phyloP scores from a whole-genome alignment of 2,329 filamentous ascomycete species.

The Cladosporium sp. region DNA sequence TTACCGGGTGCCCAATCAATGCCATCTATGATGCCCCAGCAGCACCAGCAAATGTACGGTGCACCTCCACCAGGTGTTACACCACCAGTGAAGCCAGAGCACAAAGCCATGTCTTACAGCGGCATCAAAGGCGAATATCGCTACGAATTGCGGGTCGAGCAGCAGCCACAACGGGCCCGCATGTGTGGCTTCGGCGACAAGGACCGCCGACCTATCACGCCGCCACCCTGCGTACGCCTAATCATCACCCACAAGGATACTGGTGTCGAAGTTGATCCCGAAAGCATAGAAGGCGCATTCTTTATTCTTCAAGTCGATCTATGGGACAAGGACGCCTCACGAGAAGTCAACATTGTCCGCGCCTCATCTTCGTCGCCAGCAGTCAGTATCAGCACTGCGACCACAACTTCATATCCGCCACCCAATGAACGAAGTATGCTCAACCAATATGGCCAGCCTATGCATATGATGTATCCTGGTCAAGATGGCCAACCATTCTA shows the following conservation, averaged over 20 bases:
- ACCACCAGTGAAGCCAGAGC: conserved; percentile 22
- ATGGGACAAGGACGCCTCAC: conserved; percentile 61
- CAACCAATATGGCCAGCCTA: conserved; percentile 20
- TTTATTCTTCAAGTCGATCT: conserved; percentile 70
- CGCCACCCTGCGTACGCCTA: conserved; percentile 85
- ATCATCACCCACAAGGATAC: conserved; percentile 73
- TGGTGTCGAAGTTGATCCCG: conserved; percentile 77
- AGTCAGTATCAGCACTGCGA: conserved; percentile 74
- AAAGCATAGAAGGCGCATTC: conserved; percentile 67
- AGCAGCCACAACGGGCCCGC: conserved; percentile 87
- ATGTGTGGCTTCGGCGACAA: conserved; percentile 99
- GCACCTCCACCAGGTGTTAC: conserved; percentile 18
- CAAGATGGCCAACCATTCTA: conserved; percentile 27
- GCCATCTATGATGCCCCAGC: conserved; percentile 21
- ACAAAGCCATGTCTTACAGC: conserved; percentile 23
- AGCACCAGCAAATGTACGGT: conserved; percentile 5
- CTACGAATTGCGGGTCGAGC: conserved; percentile 60
- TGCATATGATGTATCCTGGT: conserved; percentile 23
- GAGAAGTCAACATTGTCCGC: conserved; percentile 68
- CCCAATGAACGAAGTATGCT: conserved; percentile 38
- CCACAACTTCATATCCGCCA: conserved; percentile 72
- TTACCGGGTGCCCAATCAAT: conserved; percentile 12
- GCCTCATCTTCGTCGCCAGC: conserved; percentile 64
- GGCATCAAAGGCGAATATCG: conserved; percentile 25
- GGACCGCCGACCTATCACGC: conserved; percentile 94